Evolutionary conservation across 495 filamentous ascomycete genomes (phyloP), one percentile per base, ranked within the genome.

Genomic region (Penicillium ochrochloron): DNA sequence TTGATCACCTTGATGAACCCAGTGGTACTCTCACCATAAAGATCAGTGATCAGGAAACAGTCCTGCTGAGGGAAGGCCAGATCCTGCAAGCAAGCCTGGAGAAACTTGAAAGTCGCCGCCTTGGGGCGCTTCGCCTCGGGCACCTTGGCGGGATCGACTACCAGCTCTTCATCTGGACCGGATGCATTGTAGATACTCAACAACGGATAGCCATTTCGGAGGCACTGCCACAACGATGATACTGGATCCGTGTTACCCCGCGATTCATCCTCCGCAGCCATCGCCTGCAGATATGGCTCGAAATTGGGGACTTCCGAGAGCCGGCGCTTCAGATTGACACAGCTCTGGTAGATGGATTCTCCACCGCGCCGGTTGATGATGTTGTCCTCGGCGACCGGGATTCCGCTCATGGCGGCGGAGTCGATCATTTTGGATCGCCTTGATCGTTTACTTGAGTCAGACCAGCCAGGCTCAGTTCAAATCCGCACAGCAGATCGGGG

Each of bases 311-410:
- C 92, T 67, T 89, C 86, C 39, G 87, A 85, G 59, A 99, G 81
- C 61, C 96, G 85, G 75, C 87, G 86, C 75, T 90, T 90, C 53
- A 98, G 80, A 61, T 88, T 86, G 60, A 95, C 84, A 76, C 96
- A 97, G 74, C 94, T 97, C 76, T 98, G 95, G 71, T 96, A 99
- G 34, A 99, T 87, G 23, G 93, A 97, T 66, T 92, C 90, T 72
- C 95, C 94, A 75, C 93, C 96, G 63, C 86, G 88, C 72, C 91
- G 90, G 76, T 98, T 99, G 81, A 98, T 96, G 76, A 99, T 96
- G 73, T 94, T 96, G 75, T 91, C 84, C 69, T 89, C 90, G 39
- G 91, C 88, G 61, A 93, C 84, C 51, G 85, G 87, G 57, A 83
- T 87, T 65, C 84, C 85, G 65, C 67, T 78, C 66, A 74, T 70